phyloP scores from a whole-genome alignment of 345 rosid genomes.

The Xanthoceras sorbifolium region DNA sequence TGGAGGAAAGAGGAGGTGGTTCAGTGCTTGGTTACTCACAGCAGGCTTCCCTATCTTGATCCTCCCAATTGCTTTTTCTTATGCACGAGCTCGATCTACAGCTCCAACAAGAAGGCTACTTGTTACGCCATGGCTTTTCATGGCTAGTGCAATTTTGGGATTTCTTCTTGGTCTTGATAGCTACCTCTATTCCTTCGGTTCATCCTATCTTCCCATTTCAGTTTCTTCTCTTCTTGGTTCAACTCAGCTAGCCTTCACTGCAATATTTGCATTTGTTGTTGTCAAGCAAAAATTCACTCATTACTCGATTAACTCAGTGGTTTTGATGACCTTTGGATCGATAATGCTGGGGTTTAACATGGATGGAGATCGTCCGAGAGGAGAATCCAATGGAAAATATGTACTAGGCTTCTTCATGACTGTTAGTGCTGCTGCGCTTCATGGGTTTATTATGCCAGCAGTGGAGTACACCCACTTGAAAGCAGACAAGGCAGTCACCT shows the following conservation, averaged over 20 bases:
- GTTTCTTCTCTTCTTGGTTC: conserved; percentile 1
- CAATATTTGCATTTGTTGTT: background rate
- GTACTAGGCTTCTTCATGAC: background rate
- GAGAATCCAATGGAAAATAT: background rate
- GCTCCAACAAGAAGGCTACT: background rate
- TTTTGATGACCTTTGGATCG: conserved; percentile 6
- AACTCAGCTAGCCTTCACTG: background rate
- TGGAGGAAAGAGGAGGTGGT: conserved; percentile 1
- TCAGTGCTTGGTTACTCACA: conserved; percentile 11
- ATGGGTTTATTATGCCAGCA: conserved; percentile 5
- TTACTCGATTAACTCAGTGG: background rate
- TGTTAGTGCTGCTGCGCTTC: background rate
- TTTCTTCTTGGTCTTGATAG: background rate
- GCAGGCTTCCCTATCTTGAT: conserved; percentile 10
- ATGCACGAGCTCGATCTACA: background rate
- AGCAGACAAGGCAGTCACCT: conserved; percentile 3
- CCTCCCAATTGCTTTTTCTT: conserved; percentile 1
- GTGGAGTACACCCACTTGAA: conserved; percentile 6
- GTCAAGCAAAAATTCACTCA: conserved; percentile 10
- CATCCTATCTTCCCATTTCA: background rate
- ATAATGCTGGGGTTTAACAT: background rate
- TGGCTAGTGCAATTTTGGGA: background rate
- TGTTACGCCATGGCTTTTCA: conserved; percentile 10
- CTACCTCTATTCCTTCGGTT: background rate
- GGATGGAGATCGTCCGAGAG: background rate